Conservation (phyloP, 495 filamentous ascomycete genomes). For the Neurospora sp. region DNA sequence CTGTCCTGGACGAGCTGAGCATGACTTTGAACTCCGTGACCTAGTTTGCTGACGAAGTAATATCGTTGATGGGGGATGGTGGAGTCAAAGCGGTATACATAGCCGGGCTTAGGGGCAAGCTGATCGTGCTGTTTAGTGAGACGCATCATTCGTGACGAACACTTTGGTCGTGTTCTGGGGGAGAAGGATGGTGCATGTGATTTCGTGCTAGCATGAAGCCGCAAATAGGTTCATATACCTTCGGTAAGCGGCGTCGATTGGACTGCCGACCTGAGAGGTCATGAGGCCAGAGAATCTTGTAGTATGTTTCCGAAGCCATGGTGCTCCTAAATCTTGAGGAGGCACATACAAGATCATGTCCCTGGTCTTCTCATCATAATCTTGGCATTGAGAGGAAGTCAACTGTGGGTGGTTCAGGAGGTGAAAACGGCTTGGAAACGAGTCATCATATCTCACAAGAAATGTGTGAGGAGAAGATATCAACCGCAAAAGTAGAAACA, state of each 20-base stretch:
- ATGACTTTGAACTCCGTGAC: neutral
- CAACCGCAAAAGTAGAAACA: neutral
- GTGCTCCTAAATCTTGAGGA: neutral
- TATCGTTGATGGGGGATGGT: neutral
- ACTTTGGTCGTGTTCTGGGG: neutral
- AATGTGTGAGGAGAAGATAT: neutral
- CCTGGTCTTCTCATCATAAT: neutral
- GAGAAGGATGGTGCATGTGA: neutral
- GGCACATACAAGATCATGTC: neutral
- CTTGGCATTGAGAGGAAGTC: neutral
- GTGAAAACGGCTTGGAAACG: neutral
- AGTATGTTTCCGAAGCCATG: neutral
- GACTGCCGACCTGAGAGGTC: neutral
- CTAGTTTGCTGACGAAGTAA: neutral
- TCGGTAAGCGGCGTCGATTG: neutral
- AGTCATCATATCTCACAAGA: neutral
- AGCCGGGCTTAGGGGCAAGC: neutral
- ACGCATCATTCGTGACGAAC: neutral
- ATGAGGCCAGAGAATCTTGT: neutral
- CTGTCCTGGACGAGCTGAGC: constrained; percentile 4
- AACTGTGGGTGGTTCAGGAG: neutral
- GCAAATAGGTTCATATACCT: neutral
- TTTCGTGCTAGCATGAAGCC: neutral
- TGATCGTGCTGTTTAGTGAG: neutral
- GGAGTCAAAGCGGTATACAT: constrained; percentile 2